Base-by-base conservation (phyloP, 495 filamentous ascomycete genomes). In the Tuber magnatum region DNA sequence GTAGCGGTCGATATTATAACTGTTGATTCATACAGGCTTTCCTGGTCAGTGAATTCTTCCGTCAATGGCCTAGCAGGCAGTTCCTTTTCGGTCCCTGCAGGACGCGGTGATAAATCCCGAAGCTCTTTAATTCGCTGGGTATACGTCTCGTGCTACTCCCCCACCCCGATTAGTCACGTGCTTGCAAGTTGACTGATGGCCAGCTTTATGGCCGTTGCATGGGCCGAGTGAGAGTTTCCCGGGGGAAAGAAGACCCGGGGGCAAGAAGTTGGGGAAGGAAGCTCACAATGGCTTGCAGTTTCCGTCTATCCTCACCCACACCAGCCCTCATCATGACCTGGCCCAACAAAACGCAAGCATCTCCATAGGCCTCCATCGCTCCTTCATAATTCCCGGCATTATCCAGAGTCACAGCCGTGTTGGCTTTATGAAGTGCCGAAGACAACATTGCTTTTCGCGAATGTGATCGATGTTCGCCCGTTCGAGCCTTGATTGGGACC, bases 311-410 rank as follows among this genome's bases (percentile, higher is more conserved):
- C n/a, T 94, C 92, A 42, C 92, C 90, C 9, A 89, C 91, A 43
- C 90, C 89, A 77, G 92, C 96, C 77, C 92, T 88, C 42, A 88
- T 82, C 88, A 98, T 92, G n/a, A 97, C 94, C 77, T 93, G 87
- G 78, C 93, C 90, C 40, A 99, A 85, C 77, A 98, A 84, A 38
- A 88, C 86, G 80, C 96, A 97, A 8, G 94, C 94, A 84, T 98
- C 96, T 28, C 86, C 87, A 82, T 99, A 99, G 39, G 95, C 94
- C 80, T 93, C 89, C 85, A 95, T 91, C 42, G 95, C 95, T 39
- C 94, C 94, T 82, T 95, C 93, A 78, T 94, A 92, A 83, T 97
- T 97, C 80, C 94, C 92, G 6, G 93, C 93, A 85, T 97, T 96
- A 83, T 99, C 95, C 43, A 98, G 88, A 73, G 96, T 87, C 24